These are phyloP conservation scores for Acidiella bohemica DNA, from an alignment of 495 filamentous ascomycete genomes.

Conservation along the genomic window DNA sequence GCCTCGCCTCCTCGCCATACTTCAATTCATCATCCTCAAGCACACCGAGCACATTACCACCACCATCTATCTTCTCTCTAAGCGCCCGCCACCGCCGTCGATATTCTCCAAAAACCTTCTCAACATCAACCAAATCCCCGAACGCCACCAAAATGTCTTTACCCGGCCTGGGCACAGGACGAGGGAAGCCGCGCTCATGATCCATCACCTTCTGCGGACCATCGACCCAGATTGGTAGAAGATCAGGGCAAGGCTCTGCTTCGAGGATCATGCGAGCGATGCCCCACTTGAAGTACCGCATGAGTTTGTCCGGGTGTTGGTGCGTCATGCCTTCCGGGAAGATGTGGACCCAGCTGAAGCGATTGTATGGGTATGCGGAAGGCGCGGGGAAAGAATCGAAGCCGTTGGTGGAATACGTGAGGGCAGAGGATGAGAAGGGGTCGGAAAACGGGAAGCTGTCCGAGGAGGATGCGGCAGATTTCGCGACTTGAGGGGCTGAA, in stretches of 20 bases:
- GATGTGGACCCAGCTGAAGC: conserved; percentile 75
- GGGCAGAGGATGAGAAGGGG: conserved; percentile 38
- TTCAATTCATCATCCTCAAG: conserved; percentile 55
- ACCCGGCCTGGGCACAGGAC: conserved; percentile 63
- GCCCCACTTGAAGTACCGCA: conserved; percentile 98
- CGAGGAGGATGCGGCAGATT: conserved; percentile 27
- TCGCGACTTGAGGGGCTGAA: background rate
- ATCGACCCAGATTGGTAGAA: conserved; percentile 90
- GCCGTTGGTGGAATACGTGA: conserved; percentile 53
- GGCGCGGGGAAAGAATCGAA: conserved; percentile 45
- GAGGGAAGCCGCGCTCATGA: conserved; percentile 62
- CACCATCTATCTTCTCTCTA: conserved; percentile 22
- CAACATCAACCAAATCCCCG: conserved; percentile 48
- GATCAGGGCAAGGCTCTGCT: conserved; percentile 61
- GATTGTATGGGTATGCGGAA: conserved; percentile 37
- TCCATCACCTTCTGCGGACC: conserved; percentile 77
- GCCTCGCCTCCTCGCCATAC: conserved; percentile 57
- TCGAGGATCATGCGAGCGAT: conserved; percentile 81
- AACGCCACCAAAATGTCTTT: conserved; percentile 64
- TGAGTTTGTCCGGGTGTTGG: conserved; percentile 60
- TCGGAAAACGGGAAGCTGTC: conserved; percentile 20
- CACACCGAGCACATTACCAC: conserved; percentile 42
- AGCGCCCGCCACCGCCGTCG: conserved; percentile 54
- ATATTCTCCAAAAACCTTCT: conserved; percentile 51
- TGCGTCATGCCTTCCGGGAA: conserved; percentile 93